Base-by-base conservation (phyloP, 805 yeast species). In the Yarrowia bubula region DNA sequence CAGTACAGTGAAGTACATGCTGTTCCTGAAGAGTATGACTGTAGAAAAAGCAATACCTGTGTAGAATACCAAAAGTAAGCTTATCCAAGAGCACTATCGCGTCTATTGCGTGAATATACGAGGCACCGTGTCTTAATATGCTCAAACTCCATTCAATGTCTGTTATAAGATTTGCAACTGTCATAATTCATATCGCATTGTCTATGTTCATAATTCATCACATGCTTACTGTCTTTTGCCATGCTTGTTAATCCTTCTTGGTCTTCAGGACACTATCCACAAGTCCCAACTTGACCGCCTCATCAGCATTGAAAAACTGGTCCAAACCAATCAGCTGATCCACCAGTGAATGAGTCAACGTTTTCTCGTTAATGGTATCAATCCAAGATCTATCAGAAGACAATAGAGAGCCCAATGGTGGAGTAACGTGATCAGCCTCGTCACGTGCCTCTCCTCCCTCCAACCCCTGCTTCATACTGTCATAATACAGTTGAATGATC, bases 281-380 rank as follows among this genome's bases (percentile, higher is more conserved):
- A 51, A 58, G 3, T 6, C 64, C 64, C 22, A 58, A 35, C 35
- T 58, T 32, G 5, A 33, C 22, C 8, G 64, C 64, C 17, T 58
- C 64, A 9, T 58, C 51, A 7, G 64, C 51, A 15, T 43, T 43
- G 35, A 58, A 58, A 22, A 58, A 58, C 64, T 58, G 64, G 15
- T 58, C 64, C 22, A 43, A 22, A 0, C 51, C 50, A 33, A 58
- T 58, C 43, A 58, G 13, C 4, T 42, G 32, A 8, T 58, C 64
- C 8, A 58, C 64, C 22, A 58, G 33, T 3, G 17, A 15, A 3
- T 18, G 42, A 2, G 64, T 43, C 41, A 58, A 18, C 2, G 64
- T 43, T 35, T 33, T 18, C n/a, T 33, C 22, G 15, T 33, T 43
- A 33, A 58, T 44, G 4, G 33, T 11, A 7, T 42, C 42, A n/a